These are phyloP conservation scores for Plectosphaerella plurivora DNA, from an alignment of 2,329 filamentous ascomycete genomes.

Conservation along the genomic window DNA sequence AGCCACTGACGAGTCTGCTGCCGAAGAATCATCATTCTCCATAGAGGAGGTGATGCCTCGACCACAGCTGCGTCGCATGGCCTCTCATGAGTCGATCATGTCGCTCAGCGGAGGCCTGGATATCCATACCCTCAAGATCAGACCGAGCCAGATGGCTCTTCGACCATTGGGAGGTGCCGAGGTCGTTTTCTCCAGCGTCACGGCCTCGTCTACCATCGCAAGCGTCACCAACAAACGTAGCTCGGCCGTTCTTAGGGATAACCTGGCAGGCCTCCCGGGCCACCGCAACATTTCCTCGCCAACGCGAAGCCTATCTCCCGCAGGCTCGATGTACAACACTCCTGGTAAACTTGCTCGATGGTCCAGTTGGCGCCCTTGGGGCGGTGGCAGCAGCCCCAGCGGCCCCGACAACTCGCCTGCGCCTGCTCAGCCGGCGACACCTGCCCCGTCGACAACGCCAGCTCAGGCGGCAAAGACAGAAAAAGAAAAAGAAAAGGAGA, in stretches of 20 bases:
- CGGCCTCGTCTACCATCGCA: conserved; percentile 54
- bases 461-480: conserved; percentile 13
- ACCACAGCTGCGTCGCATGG: conserved; percentile 54
- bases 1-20: conserved; percentile 28
- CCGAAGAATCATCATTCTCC: conserved; percentile 22
- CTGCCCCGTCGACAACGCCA: conserved; percentile 13
- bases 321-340: conserved; percentile 18
- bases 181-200: conserved; percentile 54
- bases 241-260: conserved; percentile 55
- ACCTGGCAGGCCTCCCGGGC: conserved; percentile 34
- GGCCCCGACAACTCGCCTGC: conserved; percentile 2
- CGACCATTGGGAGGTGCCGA: conserved; percentile 49
- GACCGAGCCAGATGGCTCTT: conserved; percentile 70
- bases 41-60: conserved; percentile 31
- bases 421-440: not conserved
- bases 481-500: conserved; percentile 24
- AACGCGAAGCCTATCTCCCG: conserved; percentile 18
- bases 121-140: conserved; percentile 74
- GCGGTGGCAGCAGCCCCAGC: conserved; percentile 11
- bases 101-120: conserved; percentile 85
- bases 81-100: conserved; percentile 85
- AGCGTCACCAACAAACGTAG: conserved; percentile 41
- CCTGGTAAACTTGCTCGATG: conserved; percentile 33
- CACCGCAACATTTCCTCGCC: conserved; percentile 26
- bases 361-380: conserved; percentile 47